These are phyloP conservation scores for Fomitopsis pulvina DNA, from an alignment of 768 basidiomycete species.

Conservation along the genomic window DNA sequence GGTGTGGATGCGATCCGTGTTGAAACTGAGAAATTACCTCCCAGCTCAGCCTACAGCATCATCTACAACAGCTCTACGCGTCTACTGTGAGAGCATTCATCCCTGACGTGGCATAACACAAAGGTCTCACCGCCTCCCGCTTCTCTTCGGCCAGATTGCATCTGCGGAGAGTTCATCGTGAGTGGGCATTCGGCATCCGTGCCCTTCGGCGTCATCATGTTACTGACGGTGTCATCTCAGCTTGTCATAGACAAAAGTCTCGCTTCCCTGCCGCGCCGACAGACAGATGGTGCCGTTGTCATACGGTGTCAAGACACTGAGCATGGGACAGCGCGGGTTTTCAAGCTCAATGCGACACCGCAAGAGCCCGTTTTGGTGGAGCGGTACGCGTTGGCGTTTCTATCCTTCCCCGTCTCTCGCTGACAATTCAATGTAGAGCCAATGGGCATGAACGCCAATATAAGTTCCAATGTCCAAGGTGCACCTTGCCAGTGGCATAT, in stretches of 20 bases:
- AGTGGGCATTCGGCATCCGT: conserved; percentile 23
- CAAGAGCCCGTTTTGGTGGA: conserved; percentile 70
- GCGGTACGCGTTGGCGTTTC: conserved; percentile 43
- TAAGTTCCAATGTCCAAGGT: conserved; percentile 63
- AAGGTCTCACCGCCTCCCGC: conserved; percentile 6
- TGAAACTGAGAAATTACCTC: conserved; percentile 12
- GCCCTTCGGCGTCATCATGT: not conserved
- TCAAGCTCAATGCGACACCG: conserved; percentile 78
- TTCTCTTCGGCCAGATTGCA: conserved; percentile 51
- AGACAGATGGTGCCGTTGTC: conserved; percentile 75
- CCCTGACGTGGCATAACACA: too few relatives aligned
- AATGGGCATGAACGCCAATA: conserved; percentile 74
- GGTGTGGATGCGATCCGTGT: conserved; percentile 5
- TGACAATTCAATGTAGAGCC: conserved; percentile 31
- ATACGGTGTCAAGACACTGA: conserved; percentile 66
- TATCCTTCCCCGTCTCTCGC: conserved; percentile 8
- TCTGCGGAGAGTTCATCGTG: conserved; percentile 85
- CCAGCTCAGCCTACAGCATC: conserved; percentile 76
- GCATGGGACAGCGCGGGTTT: conserved; percentile 55
- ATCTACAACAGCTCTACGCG: conserved; percentile 68
- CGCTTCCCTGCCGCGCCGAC: conserved; percentile 59
- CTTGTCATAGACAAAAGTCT: conserved; percentile 79
- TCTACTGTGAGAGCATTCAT: conserved; percentile 59
- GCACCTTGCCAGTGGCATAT: conserved; percentile 65
- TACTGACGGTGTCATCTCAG: conserved; percentile 28